Evolutionary conservation across 352 stramenopile genomes (phyloP), one percentile per base, ranked within the genome.

Genomic region (Globisporangium yorkense): DNA sequence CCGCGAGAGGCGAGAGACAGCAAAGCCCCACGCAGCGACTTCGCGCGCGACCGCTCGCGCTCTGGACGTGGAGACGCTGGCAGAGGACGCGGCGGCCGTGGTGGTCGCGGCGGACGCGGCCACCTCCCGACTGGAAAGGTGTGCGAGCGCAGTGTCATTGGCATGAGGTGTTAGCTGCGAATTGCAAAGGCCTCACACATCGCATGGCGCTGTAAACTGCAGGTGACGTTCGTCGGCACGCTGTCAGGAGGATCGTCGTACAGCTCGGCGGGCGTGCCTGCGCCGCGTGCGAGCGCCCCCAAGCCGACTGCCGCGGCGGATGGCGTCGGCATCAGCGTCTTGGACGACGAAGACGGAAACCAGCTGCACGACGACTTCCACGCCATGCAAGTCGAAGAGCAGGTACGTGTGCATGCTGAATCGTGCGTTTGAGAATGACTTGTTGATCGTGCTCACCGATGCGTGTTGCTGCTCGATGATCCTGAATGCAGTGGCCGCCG

Each of bases 291-390:
- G 13, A 51, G 59, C 4, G 65, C 61, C 16, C 67, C 76, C 21
- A 89, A 88, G 57, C 69, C 72, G 24, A 52, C 61, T 31, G 65
- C 68, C n/a, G 79, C 83, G 16, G 82, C 85, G 29, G 80, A 89
- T 27, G 85, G 80, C n/a, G 74, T 87, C 5, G 85, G 85, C 33
- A 94, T 94, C 63, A 94, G 85, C 71, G 75, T 94, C 16, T 60
- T 94, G 16, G 85, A 94, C 48, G 76, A 92, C 20, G 72, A 79
- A 33, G 72, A 88, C n/a, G 67, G 63, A 5, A 51, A 53, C 10
- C 57, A 54, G 21, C 62, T 88, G 50, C 72, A 74, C 5, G 75
- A 79, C 9, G 63, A 75, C 24, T 77, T 87, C 8, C 60, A 74
- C 18, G 70, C 72, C 6, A 78, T 81, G 57, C 67, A 91, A 37